Evolutionary conservation across 176 grass and related monocot species (phyloP), one percentile per base, ranked within the genome.

Genomic region (Musa schizocarpa): DNA sequence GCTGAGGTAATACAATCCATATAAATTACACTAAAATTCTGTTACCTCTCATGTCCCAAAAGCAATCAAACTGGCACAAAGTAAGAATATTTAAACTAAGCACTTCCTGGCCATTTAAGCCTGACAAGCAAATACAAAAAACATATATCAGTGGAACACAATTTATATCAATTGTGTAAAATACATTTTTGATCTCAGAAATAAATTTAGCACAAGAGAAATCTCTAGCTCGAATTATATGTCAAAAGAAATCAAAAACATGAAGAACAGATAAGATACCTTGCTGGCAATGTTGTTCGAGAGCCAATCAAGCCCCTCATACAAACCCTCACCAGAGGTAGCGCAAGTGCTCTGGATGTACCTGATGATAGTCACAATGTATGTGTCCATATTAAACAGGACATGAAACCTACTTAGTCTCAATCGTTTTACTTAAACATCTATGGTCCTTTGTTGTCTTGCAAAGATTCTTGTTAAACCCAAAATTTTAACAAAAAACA

Each of bases 331-430:
- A 29, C 64, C 64, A 13, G 24, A 67, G 13, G 64, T 67, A 14
- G 64, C 64, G 29, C 64, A 67, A 10, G 64, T 67, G 64, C 25
- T 67, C 64, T 67, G 25, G 24, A 67, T 67, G 64, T 67, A 67
- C 64, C 64, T 67, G 64, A 67, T 12, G 12, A 67, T 1, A 25
- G 24, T 11, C 12, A 11, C 11, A 34, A 5, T 34, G 34, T 34
- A 34, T 34, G 34, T 34, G 34, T 34, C 34, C 3, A 34, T 34
- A 34, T 34, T 34, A 34, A 34, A 34, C 34, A 34, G 26, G 26
- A 27, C 26, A 27, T 27, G 26, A 27, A 27, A 27, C 26, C 26
- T 27, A 27, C 26, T 27, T 27, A 27, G 26, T 4, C 4, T 4
- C 29, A 34, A 34, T 34, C 3, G 29, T 34, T 34, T 34, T 34